phyloP scores from a whole-genome alignment of 2,329 filamentous ascomycete species.

The Verticillium zaregamsianum region DNA sequence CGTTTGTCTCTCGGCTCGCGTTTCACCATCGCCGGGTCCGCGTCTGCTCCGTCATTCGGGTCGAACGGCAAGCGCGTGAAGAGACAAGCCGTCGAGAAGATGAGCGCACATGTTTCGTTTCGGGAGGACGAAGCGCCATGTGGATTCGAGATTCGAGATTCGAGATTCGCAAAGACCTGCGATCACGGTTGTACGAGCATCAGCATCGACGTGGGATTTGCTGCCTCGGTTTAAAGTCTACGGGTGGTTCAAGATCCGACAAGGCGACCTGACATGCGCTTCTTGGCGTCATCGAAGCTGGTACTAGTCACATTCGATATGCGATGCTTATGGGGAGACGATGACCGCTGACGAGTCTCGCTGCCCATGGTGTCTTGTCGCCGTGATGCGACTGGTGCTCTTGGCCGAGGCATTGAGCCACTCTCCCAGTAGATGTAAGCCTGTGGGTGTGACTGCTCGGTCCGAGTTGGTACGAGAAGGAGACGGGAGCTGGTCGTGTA shows the following conservation, averaged over 20 bases:
- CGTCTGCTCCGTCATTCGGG: neutral
- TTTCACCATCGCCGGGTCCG: neutral
- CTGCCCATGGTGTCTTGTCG: neutral
- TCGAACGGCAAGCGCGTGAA: neutral
- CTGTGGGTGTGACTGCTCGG: neutral
- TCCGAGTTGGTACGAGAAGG: neutral
- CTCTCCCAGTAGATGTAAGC: too few relatives aligned
- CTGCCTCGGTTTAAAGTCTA: neutral
- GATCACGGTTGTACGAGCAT: neutral
- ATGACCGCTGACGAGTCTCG: neutral
- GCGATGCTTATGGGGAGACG: neutral
- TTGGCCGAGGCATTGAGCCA: neutral
- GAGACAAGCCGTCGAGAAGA: neutral
- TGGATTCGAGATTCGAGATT: neutral
- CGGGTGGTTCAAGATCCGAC: neutral
- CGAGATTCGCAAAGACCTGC: neutral
- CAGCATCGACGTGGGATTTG: neutral
- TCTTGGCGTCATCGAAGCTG: neutral
- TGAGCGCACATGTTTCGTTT: neutral
- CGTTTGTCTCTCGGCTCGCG: neutral
- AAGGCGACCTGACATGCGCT: neutral
- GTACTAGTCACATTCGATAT: neutral
- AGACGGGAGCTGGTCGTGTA: neutral
- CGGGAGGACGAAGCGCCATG: neutral
- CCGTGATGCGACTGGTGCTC: neutral